Conservation (phyloP, 148 eudicot species). For the Spergularia bocconei region DNA sequence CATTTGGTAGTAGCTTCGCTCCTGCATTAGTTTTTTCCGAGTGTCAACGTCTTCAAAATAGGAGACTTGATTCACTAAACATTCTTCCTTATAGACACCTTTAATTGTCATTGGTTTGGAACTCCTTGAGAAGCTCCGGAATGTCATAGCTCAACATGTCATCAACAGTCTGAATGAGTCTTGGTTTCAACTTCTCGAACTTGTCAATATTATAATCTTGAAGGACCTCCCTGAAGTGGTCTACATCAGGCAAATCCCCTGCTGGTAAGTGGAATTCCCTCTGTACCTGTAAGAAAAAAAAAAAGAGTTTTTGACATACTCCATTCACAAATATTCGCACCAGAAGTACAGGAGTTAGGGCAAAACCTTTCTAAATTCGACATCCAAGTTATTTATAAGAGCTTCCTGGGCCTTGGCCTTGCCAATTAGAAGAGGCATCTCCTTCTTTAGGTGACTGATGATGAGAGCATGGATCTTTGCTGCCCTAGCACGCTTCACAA, state of each 20-base stretch:
- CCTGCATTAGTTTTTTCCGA: background rate
- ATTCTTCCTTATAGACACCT: background rate
- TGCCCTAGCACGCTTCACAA: constrained; percentile 92
- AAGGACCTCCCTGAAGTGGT: constrained; percentile 59
- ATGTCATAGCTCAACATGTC: constrained; percentile 87
- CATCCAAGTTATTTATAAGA: constrained; percentile 72
- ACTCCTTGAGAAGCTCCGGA: constrained; percentile 69
- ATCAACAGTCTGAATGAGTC: constrained; percentile 73
- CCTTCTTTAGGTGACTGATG: constrained; percentile 79
- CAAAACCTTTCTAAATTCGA: constrained; percentile 65
- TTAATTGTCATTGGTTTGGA: constrained; percentile 49
- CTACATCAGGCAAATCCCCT: constrained; percentile 71
- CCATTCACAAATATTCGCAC: background rate
- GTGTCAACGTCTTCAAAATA: background rate
- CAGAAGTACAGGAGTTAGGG: background rate
- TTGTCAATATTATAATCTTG: constrained; percentile 58
- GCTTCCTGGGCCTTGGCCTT: constrained; percentile 75
- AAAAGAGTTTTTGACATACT: background rate
- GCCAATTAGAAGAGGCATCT: constrained; percentile 90
- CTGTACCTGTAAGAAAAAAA: constrained; percentile 48
- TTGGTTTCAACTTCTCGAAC: constrained; percentile 77
- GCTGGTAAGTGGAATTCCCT: constrained; percentile 71
- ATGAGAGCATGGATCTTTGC: constrained; percentile 89
- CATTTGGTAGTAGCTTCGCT: background rate
- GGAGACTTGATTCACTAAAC: background rate